Evolutionary conservation across 73 alveolate species (phyloP).

Genomic region (Paramecium sonneborni): DNA sequence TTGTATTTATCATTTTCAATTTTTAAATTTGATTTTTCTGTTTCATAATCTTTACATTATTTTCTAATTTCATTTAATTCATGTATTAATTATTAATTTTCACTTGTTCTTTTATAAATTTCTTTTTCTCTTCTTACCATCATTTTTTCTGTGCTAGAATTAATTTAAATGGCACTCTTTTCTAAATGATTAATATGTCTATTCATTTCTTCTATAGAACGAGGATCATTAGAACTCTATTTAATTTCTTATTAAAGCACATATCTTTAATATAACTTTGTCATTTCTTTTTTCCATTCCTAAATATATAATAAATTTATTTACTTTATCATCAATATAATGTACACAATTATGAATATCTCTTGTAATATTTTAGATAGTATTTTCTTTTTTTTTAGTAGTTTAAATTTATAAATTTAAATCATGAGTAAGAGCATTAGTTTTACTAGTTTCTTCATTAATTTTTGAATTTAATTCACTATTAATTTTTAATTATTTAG

Average conservation of each 20-base stretch:
- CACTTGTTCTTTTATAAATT: conserved; percentile 83
- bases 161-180: conserved; percentile 77
- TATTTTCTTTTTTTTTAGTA: conserved; percentile 79
- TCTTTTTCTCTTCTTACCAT: conserved; percentile 81
- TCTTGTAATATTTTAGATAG: conserved; percentile 75
- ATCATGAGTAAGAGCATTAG: conserved; percentile 75
- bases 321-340: conserved; percentile 79
- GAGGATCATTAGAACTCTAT: conserved; percentile 86
- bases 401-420: conserved; percentile 66
- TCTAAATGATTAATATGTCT: conserved; percentile 85
- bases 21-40: conserved; percentile 43
- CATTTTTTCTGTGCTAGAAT: conserved; percentile 79
- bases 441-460: conserved; percentile 74
- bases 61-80: conserved; percentile 82
- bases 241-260: conserved; percentile 83
- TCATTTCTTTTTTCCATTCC: conserved; percentile 82
- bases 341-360: conserved; percentile 86
- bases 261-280: conserved; percentile 79
- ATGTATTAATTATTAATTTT: conserved; percentile 78
- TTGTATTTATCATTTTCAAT: conserved; percentile 44
- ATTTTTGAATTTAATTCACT: conserved; percentile 80
- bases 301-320: not conserved
- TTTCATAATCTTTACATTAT: conserved; percentile 68
- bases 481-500: not conserved
- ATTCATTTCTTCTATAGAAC: conserved; percentile 85